Base-by-base conservation (phyloP, 352 stramenopile genomes). In the Globisporangium echinulatum region DNA sequence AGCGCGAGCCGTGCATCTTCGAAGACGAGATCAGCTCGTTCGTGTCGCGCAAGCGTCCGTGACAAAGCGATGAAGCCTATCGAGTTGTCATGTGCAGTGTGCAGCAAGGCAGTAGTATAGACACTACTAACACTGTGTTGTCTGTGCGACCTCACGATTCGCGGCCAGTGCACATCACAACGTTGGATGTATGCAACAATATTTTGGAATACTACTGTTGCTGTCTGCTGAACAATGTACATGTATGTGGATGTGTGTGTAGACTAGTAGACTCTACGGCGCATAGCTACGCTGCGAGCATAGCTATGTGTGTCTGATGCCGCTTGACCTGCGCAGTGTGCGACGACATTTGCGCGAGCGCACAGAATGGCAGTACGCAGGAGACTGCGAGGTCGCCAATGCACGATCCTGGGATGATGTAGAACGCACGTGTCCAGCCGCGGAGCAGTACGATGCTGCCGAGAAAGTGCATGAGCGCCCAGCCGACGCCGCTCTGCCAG, bases 1-100 rank as follows among this genome's bases (percentile, higher is more conserved):
- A 39, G 38, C 47, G 42, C 14, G 47, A 61, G 56, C 0, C 19
- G 11, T 17, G 38, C 47, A 19, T 61, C 13, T 47, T n/a, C 13
- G 56, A 61, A 54, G 56, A 50, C 19, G 48, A 61, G n/a, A 5
- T 19, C 56, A 53, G 49, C 49, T 8, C n/a, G 25, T 53, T 53
- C 33, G 19, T 39, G 66, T 7, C 59, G 14, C 43, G 43, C 25
- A 25, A 25, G 25, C 25, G 25, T 25, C 25, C 25, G 25, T 25
- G 25, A 25, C 25, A 25, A 25, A 25, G 25, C 25, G 25, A 25
- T 25, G 25, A 2, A 25, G 25, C 25, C 25, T 25, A 25, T 25
- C 25, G 25, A 25, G 25, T 25, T 25, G 25, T 25, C 25, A 25
- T 25, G 1, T 25, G 25, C 25, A 25, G 25, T 25, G 25, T 25